Conservation (phyloP, 805 yeast species). For the Pichia occidentalis region DNA sequence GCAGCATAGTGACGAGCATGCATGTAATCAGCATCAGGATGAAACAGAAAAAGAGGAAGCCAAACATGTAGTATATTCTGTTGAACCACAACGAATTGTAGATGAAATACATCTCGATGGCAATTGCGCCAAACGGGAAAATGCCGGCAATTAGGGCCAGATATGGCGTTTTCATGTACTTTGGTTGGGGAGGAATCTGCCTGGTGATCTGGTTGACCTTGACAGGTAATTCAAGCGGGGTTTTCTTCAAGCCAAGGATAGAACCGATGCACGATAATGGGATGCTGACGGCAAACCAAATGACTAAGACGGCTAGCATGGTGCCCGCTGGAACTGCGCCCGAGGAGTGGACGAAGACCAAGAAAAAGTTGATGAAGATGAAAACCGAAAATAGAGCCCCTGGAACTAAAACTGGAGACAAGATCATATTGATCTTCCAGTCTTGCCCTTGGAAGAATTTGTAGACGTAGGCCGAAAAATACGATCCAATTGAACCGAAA, state of each 20-base stretch:
- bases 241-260: slow-evolving; percentile 61
- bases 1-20: slow-evolving; percentile 67
- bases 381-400: slow-evolving; percentile 60
- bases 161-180: slow-evolving; percentile 65
- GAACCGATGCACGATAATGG: slow-evolving; percentile 87
- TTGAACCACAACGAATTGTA: slow-evolving; percentile 90
- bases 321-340: slow-evolving; percentile 95
- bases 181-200: slow-evolving; percentile 89
- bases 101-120: slow-evolving; percentile 91
- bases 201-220: slow-evolving; percentile 94
- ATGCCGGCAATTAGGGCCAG: slow-evolving; percentile 75
- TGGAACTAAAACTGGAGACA: slow-evolving; percentile 86
- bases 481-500: slow-evolving; percentile 80
- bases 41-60: slow-evolving; percentile 85
- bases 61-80: slow-evolving; percentile 94
- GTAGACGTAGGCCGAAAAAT: slow-evolving; percentile 77
- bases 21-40: slow-evolving; percentile 78
- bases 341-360: slow-evolving; percentile 71
- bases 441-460: slow-evolving; percentile 86
- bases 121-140: slow-evolving; percentile 91
- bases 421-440: slow-evolving; percentile 79
- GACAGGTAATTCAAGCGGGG: slow-evolving; percentile 47
- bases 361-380: slow-evolving; percentile 70
- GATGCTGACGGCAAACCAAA: slow-evolving; percentile 82
- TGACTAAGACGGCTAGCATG: slow-evolving; percentile 66